Evolutionary conservation across 164 flowering plant species (phyloP).

Genomic region (Liriodendron chinense): DNA sequence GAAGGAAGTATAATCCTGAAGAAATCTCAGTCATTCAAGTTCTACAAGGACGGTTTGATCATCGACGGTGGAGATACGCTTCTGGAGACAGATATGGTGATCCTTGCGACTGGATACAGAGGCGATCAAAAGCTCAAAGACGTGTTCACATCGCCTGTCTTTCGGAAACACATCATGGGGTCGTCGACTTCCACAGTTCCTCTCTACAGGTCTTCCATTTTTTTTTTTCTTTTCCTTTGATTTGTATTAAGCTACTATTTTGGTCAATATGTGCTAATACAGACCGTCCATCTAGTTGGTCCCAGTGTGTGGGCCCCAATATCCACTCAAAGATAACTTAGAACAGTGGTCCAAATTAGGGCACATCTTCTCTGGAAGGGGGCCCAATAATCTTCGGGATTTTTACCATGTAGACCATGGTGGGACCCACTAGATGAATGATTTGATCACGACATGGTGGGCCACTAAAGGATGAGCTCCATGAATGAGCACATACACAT

Average conservation of each 20-base stretch:
- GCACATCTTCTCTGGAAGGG: too few species aligned
- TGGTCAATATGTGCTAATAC: neutral
- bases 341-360: too few species aligned
- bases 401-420: too few species aligned
- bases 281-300: neutral
- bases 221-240: neutral
- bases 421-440: too few species aligned
- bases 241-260: neutral
- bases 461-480: too few species aligned
- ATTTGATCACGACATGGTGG: too few species aligned
- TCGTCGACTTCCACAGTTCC: slow-evolving; percentile 33
- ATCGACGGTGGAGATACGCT: slow-evolving; percentile 34
- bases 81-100: slow-evolving; percentile 49
- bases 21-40: slow-evolving; percentile 40
- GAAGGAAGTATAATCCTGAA: slow-evolving; percentile 59
- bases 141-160: slow-evolving; percentile 41
- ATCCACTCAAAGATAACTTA: too few species aligned
- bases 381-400: too few species aligned
- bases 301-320: neutral
- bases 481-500: neutral
- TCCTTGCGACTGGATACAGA: slow-evolving; percentile 60
- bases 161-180: slow-evolving; percentile 31
- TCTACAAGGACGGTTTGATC: slow-evolving; percentile 47
- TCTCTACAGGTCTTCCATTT: slow-evolving; percentile 44
- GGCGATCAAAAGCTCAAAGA: slow-evolving; percentile 51